Conservation (phyloP, 2,329 filamentous ascomycete genomes). For the Talaromyces amestolkiae region DNA sequence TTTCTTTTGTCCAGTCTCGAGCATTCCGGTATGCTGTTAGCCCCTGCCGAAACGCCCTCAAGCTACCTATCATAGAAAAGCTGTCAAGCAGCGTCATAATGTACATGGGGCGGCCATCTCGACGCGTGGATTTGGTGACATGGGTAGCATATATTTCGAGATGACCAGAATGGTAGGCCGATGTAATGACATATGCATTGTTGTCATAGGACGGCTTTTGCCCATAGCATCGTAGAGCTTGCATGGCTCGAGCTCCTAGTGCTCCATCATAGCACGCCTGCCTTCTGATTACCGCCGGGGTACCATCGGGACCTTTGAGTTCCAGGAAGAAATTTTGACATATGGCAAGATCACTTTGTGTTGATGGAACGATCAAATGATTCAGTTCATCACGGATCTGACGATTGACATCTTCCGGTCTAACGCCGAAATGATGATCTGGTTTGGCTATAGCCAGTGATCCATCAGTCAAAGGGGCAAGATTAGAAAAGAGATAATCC, state of each 20-base stretch:
- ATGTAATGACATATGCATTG: background rate
- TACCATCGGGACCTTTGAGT: background rate
- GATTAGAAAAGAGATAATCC: slow-evolving; percentile 32
- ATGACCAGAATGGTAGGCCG: background rate
- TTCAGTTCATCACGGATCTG: background rate
- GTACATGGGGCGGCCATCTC: background rate
- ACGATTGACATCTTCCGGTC: slow-evolving; percentile 2
- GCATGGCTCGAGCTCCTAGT: background rate
- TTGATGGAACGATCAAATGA: background rate
- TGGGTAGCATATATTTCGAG: background rate
- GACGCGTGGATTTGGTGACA: background rate
- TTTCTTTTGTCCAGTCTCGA: background rate
- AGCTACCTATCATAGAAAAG: too few species aligned
- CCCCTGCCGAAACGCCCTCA: too few species aligned
- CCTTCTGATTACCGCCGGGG: background rate
- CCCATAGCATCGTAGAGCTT: background rate
- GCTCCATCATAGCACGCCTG: background rate
- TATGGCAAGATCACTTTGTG: too few species aligned
- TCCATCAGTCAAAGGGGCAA: slow-evolving; percentile 36
- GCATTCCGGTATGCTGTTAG: background rate
- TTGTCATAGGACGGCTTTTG: background rate
- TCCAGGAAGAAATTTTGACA: background rate
- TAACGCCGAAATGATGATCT: slow-evolving; percentile 33
- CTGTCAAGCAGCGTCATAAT: background rate
- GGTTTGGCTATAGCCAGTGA: slow-evolving; percentile 28